Conservation (phyloP, 352 stramenopile genomes). For the Sclerospora graminicola region DNA sequence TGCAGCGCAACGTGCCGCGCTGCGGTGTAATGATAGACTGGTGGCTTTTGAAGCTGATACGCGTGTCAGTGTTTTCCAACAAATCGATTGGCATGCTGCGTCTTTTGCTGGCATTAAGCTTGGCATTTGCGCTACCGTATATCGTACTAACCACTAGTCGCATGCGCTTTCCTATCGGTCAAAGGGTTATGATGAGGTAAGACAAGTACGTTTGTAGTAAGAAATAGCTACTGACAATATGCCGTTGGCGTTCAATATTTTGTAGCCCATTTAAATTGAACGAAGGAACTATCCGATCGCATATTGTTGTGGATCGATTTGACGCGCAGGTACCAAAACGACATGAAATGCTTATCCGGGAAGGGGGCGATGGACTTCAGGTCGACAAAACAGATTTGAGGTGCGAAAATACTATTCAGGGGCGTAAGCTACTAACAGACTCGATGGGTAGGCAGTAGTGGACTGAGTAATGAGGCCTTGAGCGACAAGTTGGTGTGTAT, state of each 20-base stretch:
- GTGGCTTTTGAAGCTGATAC: slow-evolving; percentile 36
- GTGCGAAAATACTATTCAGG: slow-evolving; percentile 55
- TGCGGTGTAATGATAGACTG: slow-evolving; percentile 44
- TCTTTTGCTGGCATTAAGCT: slow-evolving; percentile 25
- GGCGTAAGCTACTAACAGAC: slow-evolving; percentile 36
- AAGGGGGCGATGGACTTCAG: slow-evolving; percentile 37
- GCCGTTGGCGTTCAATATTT: background rate
- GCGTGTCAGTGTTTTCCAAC: slow-evolving; percentile 22
- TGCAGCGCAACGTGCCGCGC: slow-evolving; percentile 35
- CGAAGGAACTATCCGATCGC: slow-evolving; percentile 46
- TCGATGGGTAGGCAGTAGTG: slow-evolving; percentile 27
- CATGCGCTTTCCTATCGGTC: slow-evolving; percentile 17
- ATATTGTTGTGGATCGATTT: slow-evolving; percentile 46
- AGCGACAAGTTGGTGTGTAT: background rate
- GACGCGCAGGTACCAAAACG: slow-evolving; percentile 16
- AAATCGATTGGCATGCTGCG: slow-evolving; percentile 30
- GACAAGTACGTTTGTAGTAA: too few species aligned
- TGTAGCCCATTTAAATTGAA: slow-evolving; percentile 31
- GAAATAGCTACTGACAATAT: too few species aligned
- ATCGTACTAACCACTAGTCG: slow-evolving; percentile 34
- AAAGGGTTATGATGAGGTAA: slow-evolving; percentile 6
- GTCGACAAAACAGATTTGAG: slow-evolving; percentile 18
- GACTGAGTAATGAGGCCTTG: background rate
- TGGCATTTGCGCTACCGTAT: slow-evolving; percentile 35
- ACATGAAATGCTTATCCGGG: slow-evolving; percentile 33